A percentile compares a stretch with the other conserved stretches of the same genome.
phyloP scores from a whole-genome alignment of 2,329 filamentous ascomycete genomes.

The Ophiostoma australiae region DNA sequence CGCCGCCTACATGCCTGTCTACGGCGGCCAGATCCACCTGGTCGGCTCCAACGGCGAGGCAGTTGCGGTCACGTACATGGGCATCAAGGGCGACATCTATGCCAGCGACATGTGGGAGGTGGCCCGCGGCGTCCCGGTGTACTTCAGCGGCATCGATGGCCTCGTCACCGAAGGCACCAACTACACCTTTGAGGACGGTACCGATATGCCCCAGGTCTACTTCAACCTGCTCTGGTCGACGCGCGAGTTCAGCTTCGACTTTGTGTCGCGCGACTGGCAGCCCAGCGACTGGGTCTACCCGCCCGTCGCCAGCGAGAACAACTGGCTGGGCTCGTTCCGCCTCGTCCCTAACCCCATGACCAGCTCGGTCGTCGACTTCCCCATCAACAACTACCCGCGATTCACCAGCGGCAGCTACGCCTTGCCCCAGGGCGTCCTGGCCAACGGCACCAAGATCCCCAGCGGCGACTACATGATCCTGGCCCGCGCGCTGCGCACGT shows the following conservation, averaged over 20 bases:
- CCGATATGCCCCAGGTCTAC: conserved; percentile 26
- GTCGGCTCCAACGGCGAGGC: conserved; percentile 34
- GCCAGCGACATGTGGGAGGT: conserved; percentile 11
- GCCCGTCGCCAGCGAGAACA: conserved; percentile 21
- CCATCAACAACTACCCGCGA: conserved; percentile 16
- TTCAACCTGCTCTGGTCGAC: conserved; percentile 28
- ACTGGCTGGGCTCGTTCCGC: conserved; percentile 17
- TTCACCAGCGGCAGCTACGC: background rate
- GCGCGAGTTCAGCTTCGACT: conserved; percentile 27
- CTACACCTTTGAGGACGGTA: background rate
- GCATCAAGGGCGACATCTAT: background rate
- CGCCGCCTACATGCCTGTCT: conserved; percentile 33
- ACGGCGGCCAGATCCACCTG: conserved; percentile 36
- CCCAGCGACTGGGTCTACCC: conserved; percentile 24
- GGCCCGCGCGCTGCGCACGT: conserved; percentile 27
- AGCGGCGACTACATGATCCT: conserved; percentile 28
- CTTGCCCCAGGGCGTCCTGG: conserved; percentile 18
- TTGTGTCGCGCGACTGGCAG: conserved; percentile 16
- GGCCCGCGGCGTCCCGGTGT: background rate
- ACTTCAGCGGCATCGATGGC: background rate
- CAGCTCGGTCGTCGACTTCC: conserved; percentile 14
- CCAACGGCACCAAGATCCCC: conserved; percentile 24
- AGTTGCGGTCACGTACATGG: conserved; percentile 35
- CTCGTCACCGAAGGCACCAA: background rate
- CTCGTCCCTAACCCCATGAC: conserved; percentile 12